Evolutionary conservation across 2,329 filamentous ascomycete species (phyloP).

Genomic region (Penicillium aurantiogriseum): DNA sequence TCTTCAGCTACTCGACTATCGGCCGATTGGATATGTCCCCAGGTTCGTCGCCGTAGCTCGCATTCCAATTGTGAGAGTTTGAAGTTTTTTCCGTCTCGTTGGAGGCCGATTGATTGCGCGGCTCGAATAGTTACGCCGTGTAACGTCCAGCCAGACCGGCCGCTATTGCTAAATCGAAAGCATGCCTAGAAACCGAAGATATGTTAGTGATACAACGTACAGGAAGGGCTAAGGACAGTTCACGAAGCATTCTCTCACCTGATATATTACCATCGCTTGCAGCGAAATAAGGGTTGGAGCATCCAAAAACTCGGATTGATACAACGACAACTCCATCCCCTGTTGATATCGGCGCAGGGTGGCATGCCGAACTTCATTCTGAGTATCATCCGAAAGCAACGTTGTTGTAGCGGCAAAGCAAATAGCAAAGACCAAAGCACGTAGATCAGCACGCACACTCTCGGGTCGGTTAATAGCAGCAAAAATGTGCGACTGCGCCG

Average conservation of each 20-base stretch:
- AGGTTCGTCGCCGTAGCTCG: slow-evolving; percentile 54
- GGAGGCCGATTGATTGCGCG: slow-evolving; percentile 50
- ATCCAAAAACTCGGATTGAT: slow-evolving; percentile 43
- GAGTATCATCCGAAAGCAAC: slow-evolving; percentile 17
- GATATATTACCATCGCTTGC: slow-evolving; percentile 39
- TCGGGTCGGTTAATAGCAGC: slow-evolving; percentile 28
- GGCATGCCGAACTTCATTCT: slow-evolving; percentile 10
- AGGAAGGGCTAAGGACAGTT: too few species aligned
- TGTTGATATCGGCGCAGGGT: slow-evolving; percentile 24
- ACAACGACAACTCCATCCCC: slow-evolving; percentile 41
- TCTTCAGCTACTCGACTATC: slow-evolving; percentile 55
- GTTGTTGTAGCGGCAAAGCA: slow-evolving; percentile 28
- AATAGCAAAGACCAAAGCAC: slow-evolving; percentile 30
- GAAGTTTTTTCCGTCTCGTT: slow-evolving; percentile 53
- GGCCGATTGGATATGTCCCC: slow-evolving; percentile 53
- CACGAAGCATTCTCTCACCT: slow-evolving; percentile 26
- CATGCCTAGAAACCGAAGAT: slow-evolving; percentile 15
- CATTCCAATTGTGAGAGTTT: slow-evolving; percentile 52
- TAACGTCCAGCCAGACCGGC: slow-evolving; percentile 46
- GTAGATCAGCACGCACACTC: slow-evolving; percentile 19
- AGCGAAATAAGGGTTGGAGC: slow-evolving; percentile 36
- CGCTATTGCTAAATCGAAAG: slow-evolving; percentile 22
- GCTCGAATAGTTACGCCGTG: slow-evolving; percentile 54
- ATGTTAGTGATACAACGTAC: not conserved
- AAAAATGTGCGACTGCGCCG: slow-evolving; percentile 28